Base-by-base conservation (phyloP, 2,329 filamentous ascomycete species). In the Paraphoma sp. region DNA sequence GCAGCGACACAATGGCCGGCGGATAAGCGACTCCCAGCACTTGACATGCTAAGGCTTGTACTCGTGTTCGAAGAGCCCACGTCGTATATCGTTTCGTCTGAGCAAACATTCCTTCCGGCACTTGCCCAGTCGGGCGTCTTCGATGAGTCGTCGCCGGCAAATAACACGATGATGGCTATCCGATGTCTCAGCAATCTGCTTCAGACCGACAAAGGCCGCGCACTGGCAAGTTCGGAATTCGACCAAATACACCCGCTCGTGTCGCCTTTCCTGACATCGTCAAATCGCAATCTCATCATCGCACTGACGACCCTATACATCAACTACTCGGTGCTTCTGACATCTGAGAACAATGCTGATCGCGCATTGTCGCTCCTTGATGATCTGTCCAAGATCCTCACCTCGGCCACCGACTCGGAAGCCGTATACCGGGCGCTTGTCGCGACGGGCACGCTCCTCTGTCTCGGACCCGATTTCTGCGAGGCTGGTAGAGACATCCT, bases 41-140 rank as follows among this genome's bases (percentile, higher is more conserved):
- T 99, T 0, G 95, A 98, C 74, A 82, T 98, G 1, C 83, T 98
- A 5, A 91, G 95, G n/a, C 87, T 96, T 47, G 82, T 95, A 29
- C 89, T 91, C 1, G 87, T 88, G 1, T 84, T 84, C 7, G 86
- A 91, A 0, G 78, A 84, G 1, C 85, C 87, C n/a, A 89, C 91
- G 1, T 83, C 84, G 7, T 85, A 86, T 48, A 79, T 79, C 0
- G 83, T 86, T 48, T 77, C 83, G 0, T 77, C 80, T 2, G 79
- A 82, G 30, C 80, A 80, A 3, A 88, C 86, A 36, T 79, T 93
- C n/a, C 75, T 90, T 4, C 79, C 84, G 7, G 78, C 81, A 1
- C 78, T 97, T 6, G 81, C 87, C 33, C 74, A 73, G 43, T 86
- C 83, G 48, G 85, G 77, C 1, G 82, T 87, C 1, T 86, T 89